These are phyloP conservation scores for Litchi chinensis DNA, from an alignment of 345 rosid genomes.

Conservation along the genomic window DNA sequence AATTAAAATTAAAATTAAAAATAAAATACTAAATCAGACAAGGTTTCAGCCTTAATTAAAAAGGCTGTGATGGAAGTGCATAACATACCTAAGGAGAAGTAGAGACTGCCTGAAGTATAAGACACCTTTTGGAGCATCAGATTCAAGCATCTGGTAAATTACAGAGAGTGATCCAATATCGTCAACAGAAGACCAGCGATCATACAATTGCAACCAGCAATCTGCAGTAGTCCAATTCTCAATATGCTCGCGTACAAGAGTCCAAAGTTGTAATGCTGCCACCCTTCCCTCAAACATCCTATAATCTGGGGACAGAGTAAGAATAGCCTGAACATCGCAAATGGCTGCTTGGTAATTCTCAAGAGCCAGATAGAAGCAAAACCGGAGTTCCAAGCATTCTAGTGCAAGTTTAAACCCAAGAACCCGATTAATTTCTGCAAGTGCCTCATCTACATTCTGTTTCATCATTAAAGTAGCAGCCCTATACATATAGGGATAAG, in stretches of 20 bases:
- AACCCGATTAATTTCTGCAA: constrained; percentile 79
- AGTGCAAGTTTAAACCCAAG: constrained; percentile 92
- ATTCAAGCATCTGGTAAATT: constrained; percentile 98
- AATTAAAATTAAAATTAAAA: not conserved
- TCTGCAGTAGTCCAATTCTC: constrained; percentile 95
- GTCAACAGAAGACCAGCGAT: constrained; percentile 95
- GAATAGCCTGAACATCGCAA: constrained; percentile 93
- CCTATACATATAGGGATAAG: constrained; percentile 94
- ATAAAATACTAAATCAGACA: not conserved
- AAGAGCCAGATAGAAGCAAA: constrained; percentile 87
- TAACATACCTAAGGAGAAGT: constrained; percentile 81
- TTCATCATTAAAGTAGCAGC: constrained; percentile 83
- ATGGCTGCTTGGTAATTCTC: constrained; percentile 86
- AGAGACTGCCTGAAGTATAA: constrained; percentile 91
- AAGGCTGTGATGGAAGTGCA: constrained; percentile 8
- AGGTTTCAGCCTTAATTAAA: not conserved
- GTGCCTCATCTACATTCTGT: constrained; percentile 75
- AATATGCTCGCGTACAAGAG: constrained; percentile 86
- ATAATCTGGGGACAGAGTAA: constrained; percentile 83
- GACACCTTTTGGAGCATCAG: constrained; percentile 89
- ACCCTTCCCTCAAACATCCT: constrained; percentile 95
- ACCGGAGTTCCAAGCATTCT: constrained; percentile 96
- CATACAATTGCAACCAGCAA: constrained; percentile 98
- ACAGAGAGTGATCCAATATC: constrained; percentile 98
- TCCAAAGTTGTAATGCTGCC: constrained; percentile 83